Conservation (phyloP, 352 stramenopile species). For the Globisporangium acanthophoron region DNA sequence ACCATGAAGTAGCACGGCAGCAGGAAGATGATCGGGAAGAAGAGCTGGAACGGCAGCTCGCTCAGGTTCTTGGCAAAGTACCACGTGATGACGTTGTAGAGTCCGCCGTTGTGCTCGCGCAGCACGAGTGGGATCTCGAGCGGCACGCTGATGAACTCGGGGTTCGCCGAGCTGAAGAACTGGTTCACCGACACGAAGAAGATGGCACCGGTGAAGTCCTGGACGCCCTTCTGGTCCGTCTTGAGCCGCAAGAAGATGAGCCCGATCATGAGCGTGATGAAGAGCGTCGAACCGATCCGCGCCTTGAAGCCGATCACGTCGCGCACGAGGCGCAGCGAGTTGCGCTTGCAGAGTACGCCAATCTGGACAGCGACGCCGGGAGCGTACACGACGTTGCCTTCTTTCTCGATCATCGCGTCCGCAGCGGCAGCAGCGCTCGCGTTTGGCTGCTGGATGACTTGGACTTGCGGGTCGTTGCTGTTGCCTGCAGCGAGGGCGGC, state of each 20-base stretch:
- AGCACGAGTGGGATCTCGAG: conserved; percentile 31
- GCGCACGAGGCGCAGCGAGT: conserved; percentile 23
- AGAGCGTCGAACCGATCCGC: conserved; percentile 23
- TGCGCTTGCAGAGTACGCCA: conserved; percentile 24
- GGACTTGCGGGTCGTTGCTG: neutral
- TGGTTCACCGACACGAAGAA: conserved; percentile 37
- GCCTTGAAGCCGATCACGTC: conserved; percentile 27
- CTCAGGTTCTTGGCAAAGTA: conserved; percentile 37
- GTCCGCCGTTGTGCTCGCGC: conserved; percentile 25
- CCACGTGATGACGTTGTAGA: conserved; percentile 31
- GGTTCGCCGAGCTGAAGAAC: conserved; percentile 22
- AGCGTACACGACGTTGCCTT: conserved; percentile 10
- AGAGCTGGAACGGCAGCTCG: conserved; percentile 27
- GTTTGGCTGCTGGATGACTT: neutral
- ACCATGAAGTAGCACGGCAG: conserved; percentile 35
- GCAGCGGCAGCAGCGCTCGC: neutral
- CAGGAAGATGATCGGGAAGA: conserved; percentile 27
- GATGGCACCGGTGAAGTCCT: conserved; percentile 31
- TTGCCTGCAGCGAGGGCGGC: neutral
- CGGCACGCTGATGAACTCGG: conserved; percentile 28
- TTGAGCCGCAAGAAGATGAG: conserved; percentile 32
- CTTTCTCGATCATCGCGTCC: conserved; percentile 4
- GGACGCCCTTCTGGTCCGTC: conserved; percentile 22
- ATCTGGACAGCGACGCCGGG: conserved; percentile 14
- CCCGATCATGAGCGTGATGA: conserved; percentile 28